Base-by-base conservation (phyloP, 352 stramenopile genomes). In the Phytophthora fragariaefolia region DNA sequence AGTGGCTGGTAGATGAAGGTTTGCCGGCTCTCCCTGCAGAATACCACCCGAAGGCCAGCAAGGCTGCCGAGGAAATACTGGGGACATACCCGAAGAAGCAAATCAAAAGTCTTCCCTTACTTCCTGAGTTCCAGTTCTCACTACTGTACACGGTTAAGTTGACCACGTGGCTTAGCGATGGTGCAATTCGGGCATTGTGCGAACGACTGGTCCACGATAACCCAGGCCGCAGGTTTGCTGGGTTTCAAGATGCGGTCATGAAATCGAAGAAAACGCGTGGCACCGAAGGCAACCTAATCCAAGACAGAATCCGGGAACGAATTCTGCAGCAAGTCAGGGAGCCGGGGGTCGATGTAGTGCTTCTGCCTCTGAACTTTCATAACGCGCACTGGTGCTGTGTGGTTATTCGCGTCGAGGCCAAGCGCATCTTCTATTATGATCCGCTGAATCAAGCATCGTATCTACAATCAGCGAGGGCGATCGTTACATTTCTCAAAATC, bases 381-480 rank as follows among this genome's bases (percentile, higher is more conserved):
- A 54, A 64, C 9, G 26, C 54, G 2, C 62, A 71, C 10, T 71
- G 55, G 55, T 71, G 47, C 17, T 56, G 47, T 10, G 42, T 71
- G 0, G 12, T 62, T 8, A n/a, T 71, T 1, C 36, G 47, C 6
- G 49, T 61, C 0, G 10, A 15, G 0, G 9, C 2, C 2, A 57
- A 53, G 20, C 28, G 48, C 2, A 66, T 62, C 7, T 40, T 38
- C 6, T 71, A 30, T 42, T 71, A 66, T 10, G 54, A 66, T 15
- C 49, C 48, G 0, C 17, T 58, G 0, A 71, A 62, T 32, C 28
- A 60, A 40, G n/a, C 18, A 18, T 6, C 27, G 1, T 67, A 55
- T 18, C 43, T 28, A 36, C 40, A 32, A 5, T 24, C 36, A 2
- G 28, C 4, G 1, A 13, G 43, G 6, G 15, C 7, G 23, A n/a